Percentiles rank a stretch among this genome's conserved stretches.
These are phyloP conservation scores for Tolypocladium ophioglossoides DNA, from an alignment of 2,329 filamentous ascomycete genomes.

Conservation along the genomic window DNA sequence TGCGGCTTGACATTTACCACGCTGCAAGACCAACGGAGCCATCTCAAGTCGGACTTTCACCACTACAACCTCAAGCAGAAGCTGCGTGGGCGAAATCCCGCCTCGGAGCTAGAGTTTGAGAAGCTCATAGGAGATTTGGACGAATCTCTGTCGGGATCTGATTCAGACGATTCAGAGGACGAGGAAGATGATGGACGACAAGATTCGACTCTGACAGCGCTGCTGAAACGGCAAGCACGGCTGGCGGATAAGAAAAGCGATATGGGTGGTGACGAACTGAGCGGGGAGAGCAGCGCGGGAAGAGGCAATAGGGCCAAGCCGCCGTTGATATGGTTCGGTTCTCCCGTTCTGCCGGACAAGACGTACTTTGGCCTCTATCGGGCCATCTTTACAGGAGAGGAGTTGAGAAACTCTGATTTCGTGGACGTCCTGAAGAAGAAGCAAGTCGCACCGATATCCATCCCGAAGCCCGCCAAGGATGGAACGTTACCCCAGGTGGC, in stretches of 20 bases:
- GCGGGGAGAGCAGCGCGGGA: conserved; percentile 24
- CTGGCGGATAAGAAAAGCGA: conserved; percentile 44
- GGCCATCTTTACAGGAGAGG: conserved; percentile 62
- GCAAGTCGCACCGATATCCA: conserved; percentile 57
- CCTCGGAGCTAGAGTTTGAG: conserved; percentile 78
- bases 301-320: conserved; percentile 52
- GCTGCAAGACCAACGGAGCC: conserved; percentile 71
- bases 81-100: conserved; percentile 58
- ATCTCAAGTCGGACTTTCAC: conserved; percentile 85
- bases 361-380: conserved; percentile 79
- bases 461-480: conserved; percentile 44
- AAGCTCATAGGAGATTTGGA: conserved; percentile 76
- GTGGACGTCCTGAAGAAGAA: conserved; percentile 63
- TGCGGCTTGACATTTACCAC: conserved; percentile 63
- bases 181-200: conserved; percentile 47
- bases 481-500: conserved; percentile 42
- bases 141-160: conserved; percentile 85
- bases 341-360: conserved; percentile 62
- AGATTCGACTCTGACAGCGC: conserved; percentile 61
- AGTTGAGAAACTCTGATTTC: conserved; percentile 52
- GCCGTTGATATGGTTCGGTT: conserved; percentile 79
- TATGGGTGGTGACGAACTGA: conserved; percentile 38
- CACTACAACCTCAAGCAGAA: conserved; percentile 92
- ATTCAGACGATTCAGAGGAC: conserved; percentile 60
- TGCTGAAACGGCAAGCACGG: conserved; percentile 76